Evolutionary conservation across 2,329 filamentous ascomycete genomes (phyloP).

Genomic region (Capronia coronata): DNA sequence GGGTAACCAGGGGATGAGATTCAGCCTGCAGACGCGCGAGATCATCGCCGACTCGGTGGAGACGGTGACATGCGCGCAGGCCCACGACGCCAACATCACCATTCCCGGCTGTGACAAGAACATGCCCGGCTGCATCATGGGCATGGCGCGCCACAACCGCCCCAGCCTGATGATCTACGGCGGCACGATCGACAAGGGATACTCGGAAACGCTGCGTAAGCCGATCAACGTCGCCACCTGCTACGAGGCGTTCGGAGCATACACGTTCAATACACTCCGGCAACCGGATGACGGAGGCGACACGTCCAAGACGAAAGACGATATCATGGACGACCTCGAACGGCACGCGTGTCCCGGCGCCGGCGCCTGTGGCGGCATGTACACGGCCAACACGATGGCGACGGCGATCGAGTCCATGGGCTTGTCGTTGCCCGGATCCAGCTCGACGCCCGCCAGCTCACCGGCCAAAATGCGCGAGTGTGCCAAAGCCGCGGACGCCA

Average conservation of each 20-base stretch:
- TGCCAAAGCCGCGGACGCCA: conserved; percentile 69
- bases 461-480: conserved; percentile 84
- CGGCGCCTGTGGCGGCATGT: conserved; percentile 87
- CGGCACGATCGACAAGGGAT: conserved; percentile 82
- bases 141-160: conserved; percentile 81
- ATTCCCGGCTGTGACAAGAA: conserved; percentile 97
- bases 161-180: conserved; percentile 95
- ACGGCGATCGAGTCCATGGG: conserved; percentile 87
- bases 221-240: conserved; percentile 83
- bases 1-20: conserved; percentile 82
- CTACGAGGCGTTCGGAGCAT: conserved; percentile 81
- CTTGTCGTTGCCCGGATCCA: conserved; percentile 72
- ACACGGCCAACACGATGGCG: conserved; percentile 85
- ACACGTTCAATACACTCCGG: conserved; percentile 65
- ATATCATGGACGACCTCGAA: conserved; percentile 80
- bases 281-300: conserved; percentile 59
- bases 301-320: conserved; percentile 57
- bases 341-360: conserved; percentile 68
- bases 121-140: conserved; percentile 91
- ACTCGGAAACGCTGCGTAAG: conserved; percentile 66
- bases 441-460: conserved; percentile 71
- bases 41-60: conserved; percentile 94
- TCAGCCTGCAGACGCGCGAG: conserved; percentile 82
- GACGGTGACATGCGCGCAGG: conserved; percentile 84
- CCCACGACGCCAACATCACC: conserved; percentile 86